phyloP scores from a whole-genome alignment of 1,284 basidiomycete species.

The Marasmius tenuissimus region DNA sequence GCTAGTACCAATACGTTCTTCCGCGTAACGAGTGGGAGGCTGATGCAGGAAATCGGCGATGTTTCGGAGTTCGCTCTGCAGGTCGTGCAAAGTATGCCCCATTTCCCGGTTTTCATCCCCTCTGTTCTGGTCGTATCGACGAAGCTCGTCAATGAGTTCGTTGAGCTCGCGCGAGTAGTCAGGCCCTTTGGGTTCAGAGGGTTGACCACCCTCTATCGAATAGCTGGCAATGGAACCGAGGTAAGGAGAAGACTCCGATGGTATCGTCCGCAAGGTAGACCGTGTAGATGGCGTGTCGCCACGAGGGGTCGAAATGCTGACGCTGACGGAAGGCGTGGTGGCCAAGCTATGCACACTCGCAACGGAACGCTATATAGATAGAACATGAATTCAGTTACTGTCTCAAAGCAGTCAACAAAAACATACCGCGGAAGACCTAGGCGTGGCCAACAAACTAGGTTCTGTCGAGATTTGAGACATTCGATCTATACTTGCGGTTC shows the following conservation, averaged over 20 bases:
- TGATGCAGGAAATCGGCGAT: slow-evolving; percentile 48
- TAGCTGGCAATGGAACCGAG: not conserved
- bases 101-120: slow-evolving; percentile 63
- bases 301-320: slow-evolving; percentile 66
- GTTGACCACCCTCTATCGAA: slow-evolving; percentile 23
- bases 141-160: slow-evolving; percentile 62
- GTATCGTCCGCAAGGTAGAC: slow-evolving; percentile 52
- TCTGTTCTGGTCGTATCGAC: slow-evolving; percentile 55
- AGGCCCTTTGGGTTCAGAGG: slow-evolving; percentile 25
- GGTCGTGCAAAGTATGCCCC: slow-evolving; percentile 55
- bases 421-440: slow-evolving; percentile 38
- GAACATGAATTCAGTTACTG: not conserved
- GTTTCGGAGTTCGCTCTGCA: slow-evolving; percentile 62
- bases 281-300: slow-evolving; percentile 58
- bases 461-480: slow-evolving; percentile 37
- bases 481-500: slow-evolving; percentile 1
- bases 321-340: slow-evolving; percentile 43
- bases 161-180: slow-evolving; percentile 67
- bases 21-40: slow-evolving; percentile 1
- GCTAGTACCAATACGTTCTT: slow-evolving; percentile 29
- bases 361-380: not conserved
- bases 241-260: slow-evolving; percentile 1
- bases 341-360: slow-evolving; percentile 12
- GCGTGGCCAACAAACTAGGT: slow-evolving; percentile 54
- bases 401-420: not conserved